Conservation (phyloP, 1,139 yeast genomes). For the Yamadazyma friedrichii region DNA sequence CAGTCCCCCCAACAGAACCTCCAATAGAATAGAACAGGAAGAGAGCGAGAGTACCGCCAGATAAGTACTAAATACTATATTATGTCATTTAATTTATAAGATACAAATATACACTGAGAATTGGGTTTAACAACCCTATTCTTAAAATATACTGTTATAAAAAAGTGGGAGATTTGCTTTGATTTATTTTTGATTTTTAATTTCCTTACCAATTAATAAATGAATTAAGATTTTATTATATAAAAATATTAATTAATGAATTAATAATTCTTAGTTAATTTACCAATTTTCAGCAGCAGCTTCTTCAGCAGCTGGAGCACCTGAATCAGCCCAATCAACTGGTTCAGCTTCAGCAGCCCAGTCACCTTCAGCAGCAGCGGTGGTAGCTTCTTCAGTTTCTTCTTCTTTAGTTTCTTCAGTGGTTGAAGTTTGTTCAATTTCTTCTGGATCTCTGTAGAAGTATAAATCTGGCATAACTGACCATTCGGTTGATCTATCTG, state of each 20-base stretch:
- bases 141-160: conserved; percentile 3
- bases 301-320: conserved; percentile 74
- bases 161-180: conserved; percentile 2
- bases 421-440: conserved; percentile 83
- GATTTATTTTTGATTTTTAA: conserved; percentile 2
- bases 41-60: too few species aligned
- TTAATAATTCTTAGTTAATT: conserved; percentile 3
- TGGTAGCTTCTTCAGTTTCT: conserved; percentile 45
- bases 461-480: conserved; percentile 99
- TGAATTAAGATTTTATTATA: too few species aligned
- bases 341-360: conserved; percentile 62
- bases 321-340: conserved; percentile 62
- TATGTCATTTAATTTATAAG: conserved; percentile 22
- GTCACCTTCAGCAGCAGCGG: conserved; percentile 48
- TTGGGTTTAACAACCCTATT: too few species aligned
- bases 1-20: too few species aligned
- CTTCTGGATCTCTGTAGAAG: conserved; percentile 99
- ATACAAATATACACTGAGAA: conserved; percentile 19
- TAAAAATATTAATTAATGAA: conserved; percentile 1
- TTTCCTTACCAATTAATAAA: conserved; percentile 5
- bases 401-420: conserved; percentile 61
- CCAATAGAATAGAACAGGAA: too few species aligned
- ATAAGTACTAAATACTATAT: conserved; percentile 7
- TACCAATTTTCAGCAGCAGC: conserved; percentile 56
- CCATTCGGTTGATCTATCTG: conserved; percentile 98